Conservation (phyloP, 768 basidiomycete genomes). For the Dictyophora rubrovolvata region DNA sequence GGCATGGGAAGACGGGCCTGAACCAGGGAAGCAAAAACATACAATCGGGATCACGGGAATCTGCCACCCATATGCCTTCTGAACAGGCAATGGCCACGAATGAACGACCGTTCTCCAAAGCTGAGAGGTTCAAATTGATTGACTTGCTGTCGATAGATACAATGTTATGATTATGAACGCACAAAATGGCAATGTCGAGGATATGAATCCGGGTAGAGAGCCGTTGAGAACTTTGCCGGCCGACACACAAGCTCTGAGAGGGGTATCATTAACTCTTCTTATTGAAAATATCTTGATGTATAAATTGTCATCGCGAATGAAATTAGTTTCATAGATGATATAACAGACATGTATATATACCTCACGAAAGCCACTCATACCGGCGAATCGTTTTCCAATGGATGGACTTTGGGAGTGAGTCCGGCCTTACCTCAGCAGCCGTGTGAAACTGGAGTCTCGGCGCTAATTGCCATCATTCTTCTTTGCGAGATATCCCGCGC, state of each 20-base stretch:
- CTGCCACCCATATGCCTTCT: constrained; percentile 7
- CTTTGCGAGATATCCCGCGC: constrained; percentile 9
- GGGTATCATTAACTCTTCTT: constrained; percentile 2
- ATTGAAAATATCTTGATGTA: constrained; percentile 4
- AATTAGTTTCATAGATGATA: neutral
- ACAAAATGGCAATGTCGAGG: constrained; percentile 8
- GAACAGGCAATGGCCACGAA: constrained; percentile 7
- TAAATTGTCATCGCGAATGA: neutral
- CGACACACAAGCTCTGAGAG: neutral
- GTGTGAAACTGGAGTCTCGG: neutral
- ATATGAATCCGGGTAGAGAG: neutral
- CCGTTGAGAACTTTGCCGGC: neutral
- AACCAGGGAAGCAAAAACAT: neutral
- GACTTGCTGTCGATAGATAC: neutral
- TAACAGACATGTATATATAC: neutral
- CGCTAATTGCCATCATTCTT: neutral
- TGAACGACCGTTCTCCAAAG: neutral
- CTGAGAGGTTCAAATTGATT: neutral
- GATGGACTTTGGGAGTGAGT: neutral
- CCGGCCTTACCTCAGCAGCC: neutral
- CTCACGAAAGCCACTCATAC: neutral
- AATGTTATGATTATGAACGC: neutral
- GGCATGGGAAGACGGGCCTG: neutral
- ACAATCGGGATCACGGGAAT: constrained; percentile 6
- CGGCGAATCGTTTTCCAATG: neutral